These are phyloP conservation scores for Fomitopsis betulina DNA, from an alignment of 1,284 basidiomycete genomes.

Conservation along the genomic window DNA sequence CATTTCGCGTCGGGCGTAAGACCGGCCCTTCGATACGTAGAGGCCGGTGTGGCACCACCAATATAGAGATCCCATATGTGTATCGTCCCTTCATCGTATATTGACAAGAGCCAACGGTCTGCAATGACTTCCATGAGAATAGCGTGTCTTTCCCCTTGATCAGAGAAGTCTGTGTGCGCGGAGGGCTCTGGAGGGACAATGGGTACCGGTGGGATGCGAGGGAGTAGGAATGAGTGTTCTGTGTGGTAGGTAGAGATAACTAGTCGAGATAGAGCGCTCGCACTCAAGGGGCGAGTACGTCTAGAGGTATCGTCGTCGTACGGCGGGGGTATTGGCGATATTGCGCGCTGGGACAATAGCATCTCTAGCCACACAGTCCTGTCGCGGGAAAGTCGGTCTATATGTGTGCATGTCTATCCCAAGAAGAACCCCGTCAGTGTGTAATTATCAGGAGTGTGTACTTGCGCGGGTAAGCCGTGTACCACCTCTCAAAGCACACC, in stretches of 20 bases:
- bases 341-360: slow-evolving; percentile 7
- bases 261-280: slow-evolving; percentile 9
- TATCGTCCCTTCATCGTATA: slow-evolving; percentile 22
- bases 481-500: no score
- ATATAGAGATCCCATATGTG: slow-evolving; percentile 26
- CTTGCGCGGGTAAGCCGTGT: not conserved
- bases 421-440: not conserved
- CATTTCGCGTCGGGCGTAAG: not conserved
- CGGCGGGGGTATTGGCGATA: slow-evolving; percentile 14
- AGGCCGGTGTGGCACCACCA: slow-evolving; percentile 7
- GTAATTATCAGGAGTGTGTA: not conserved
- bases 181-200: not conserved
- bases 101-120: slow-evolving; percentile 24
- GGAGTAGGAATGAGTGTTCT: slow-evolving; percentile 15
- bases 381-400: slow-evolving; percentile 13
- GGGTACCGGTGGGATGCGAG: slow-evolving; percentile 3
- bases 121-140: slow-evolving; percentile 19
- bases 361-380: slow-evolving; percentile 18
- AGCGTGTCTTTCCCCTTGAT: slow-evolving; percentile 15
- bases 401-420: slow-evolving; percentile 15
- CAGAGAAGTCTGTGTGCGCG: not conserved
- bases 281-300: slow-evolving; percentile 3
- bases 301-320: slow-evolving; percentile 1
- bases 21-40: slow-evolving; percentile 4
- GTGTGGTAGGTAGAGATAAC: slow-evolving; percentile 12